Percentiles rank a stretch among this genome's conserved stretches.
phyloP scores from a whole-genome alignment of 208 protist genomes.

The Leishmania guyanensis region DNA sequence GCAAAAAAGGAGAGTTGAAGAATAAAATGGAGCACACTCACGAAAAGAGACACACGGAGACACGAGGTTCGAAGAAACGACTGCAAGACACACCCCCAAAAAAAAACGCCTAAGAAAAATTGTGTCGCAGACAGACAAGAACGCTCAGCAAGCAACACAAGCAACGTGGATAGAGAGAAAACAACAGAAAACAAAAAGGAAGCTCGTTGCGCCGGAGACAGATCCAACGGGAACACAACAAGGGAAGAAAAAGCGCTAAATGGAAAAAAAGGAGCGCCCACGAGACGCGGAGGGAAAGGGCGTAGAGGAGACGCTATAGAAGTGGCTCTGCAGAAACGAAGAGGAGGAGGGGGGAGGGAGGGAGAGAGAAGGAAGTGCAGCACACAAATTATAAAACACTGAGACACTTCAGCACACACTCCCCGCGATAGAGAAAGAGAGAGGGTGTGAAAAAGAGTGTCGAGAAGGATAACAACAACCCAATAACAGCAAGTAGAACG shows the following conservation, averaged over 20 bases:
- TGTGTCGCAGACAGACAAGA: background rate
- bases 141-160: background rate
- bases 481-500: too few relatives aligned
- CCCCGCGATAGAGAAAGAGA: background rate
- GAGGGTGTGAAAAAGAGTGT: background rate
- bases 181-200: background rate
- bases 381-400: background rate
- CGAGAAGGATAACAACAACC: background rate
- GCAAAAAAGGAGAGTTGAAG: background rate
- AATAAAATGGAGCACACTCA: background rate
- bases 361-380: background rate
- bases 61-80: background rate
- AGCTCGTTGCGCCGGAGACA: background rate
- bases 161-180: background rate
- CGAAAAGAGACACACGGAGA: background rate
- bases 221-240: background rate
- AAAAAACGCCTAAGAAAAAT: background rate
- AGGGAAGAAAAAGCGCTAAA: background rate
- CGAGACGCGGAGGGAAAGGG: background rate
- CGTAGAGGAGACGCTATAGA: background rate
- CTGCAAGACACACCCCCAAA: background rate
- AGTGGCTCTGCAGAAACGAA: background rate
- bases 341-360: background rate
- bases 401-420: background rate
- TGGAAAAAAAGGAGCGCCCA: background rate